These are phyloP conservation scores for Fusarium brachygibbosum DNA, from an alignment of 2,329 filamentous ascomycete genomes.

Conservation along the genomic window DNA sequence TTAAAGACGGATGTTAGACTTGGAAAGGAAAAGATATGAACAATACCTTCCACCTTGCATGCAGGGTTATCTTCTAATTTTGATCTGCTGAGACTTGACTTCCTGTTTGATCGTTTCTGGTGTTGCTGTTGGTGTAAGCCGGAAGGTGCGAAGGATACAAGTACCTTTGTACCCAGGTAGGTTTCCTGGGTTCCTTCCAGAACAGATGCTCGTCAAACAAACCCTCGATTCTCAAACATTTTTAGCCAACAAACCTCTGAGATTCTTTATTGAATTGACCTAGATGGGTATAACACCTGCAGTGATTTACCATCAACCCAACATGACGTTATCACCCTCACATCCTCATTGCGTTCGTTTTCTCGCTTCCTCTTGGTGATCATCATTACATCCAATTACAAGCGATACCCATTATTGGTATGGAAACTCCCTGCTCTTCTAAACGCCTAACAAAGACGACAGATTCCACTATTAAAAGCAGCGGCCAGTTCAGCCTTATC, in stretches of 20 bases:
- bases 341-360: background rate
- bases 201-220: background rate
- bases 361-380: background rate
- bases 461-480: background rate
- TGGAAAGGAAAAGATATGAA: background rate
- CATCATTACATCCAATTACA: background rate
- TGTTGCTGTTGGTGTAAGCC: background rate
- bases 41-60: no score
- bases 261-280: background rate
- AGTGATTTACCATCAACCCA: background rate
- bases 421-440: background rate
- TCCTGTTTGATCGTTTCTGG: background rate
- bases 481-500: conserved; percentile 1
- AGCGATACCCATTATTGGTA: background rate
- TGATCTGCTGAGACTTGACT: background rate
- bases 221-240: background rate
- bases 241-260: background rate
- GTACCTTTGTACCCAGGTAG: conserved; percentile 1
- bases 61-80: background rate
- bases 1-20: background rate
- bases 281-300: background rate
- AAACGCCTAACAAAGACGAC: background rate
- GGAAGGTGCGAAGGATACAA: background rate
- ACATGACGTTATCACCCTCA: background rate
- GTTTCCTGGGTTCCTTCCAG: background rate